Evolutionary conservation across 441 rosid genomes (phyloP), one percentile per base, ranked within the genome.

Genomic region (Populus tomentosa): DNA sequence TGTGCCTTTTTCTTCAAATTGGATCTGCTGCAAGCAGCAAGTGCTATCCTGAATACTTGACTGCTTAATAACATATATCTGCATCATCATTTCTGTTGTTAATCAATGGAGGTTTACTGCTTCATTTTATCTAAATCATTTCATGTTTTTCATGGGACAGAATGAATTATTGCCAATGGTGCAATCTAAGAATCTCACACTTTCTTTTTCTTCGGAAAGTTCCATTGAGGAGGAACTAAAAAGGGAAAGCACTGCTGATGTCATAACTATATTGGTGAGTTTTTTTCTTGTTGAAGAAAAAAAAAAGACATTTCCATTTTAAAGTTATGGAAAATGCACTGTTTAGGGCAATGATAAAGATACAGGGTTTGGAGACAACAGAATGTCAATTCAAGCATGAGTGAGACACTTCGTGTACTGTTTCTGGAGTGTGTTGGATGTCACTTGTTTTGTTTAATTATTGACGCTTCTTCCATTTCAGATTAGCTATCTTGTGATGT

Each of bases 401-500:
- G 2, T 46, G 56, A 46, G 56, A 6, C 56, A 46, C 56, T 46
- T 46, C 18, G 16, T 46, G 56, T 46, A 46, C 1, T 46, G 16
- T 14, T 46, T 46, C 56, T 4, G 56, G 56, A 46, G 16, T 46
- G 20, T 46, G 56, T 4, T 4, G 56, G 20, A 46, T 46, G 56
- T 46, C 56, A 46, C 20, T 46, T 46, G 1, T 46, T 46, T 46
- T 46, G 5, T 46, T 38, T 46, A 46, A 46, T 46, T 46, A 6
- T 46, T 46, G 56, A 46, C 0, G 56, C 56, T 46, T 32, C 13
- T 65, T 81, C 77, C 71, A 67, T 84, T 81, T 79, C 96, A 96
- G 99, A 91, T 96, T 86, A 94, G 99, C 89, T 96, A 96, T 86
- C 91, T 96, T 75, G 99, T 96, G 85, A 96, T 96, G 99, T 96